phyloP scores from a whole-genome alignment of 2,329 filamentous ascomycete genomes.

The Ceratocystiopsis sp. region DNA sequence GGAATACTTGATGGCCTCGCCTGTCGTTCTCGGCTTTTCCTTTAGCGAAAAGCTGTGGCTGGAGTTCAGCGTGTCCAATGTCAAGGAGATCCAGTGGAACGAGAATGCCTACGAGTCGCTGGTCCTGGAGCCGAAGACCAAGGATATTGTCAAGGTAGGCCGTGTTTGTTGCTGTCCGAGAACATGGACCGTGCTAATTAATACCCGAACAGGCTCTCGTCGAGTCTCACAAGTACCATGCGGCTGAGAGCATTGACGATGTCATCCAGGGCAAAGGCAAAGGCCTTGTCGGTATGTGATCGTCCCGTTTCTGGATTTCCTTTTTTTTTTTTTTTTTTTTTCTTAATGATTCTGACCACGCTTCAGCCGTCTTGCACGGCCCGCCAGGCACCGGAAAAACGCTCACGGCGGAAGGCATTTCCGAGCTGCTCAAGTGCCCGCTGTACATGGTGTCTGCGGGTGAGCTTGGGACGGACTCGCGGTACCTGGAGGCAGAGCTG shows the following conservation, averaged over 20 bases:
- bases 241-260: constrained; percentile 67
- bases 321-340: neutral
- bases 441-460: constrained; percentile 37
- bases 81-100: constrained; percentile 74
- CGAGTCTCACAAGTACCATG: constrained; percentile 68
- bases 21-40: constrained; percentile 71
- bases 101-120: constrained; percentile 66
- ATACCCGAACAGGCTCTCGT: constrained; percentile 43
- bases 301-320: neutral
- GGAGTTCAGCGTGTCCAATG: constrained; percentile 64
- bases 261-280: constrained; percentile 73
- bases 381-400: constrained; percentile 31
- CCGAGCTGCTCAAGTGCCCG: constrained; percentile 27
- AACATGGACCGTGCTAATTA: too few relatives aligned
- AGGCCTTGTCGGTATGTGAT: constrained; percentile 49
- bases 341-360: neutral
- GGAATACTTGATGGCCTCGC: constrained; percentile 68
- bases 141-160: constrained; percentile 46
- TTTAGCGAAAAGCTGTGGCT: constrained; percentile 85
- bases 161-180: neutral
- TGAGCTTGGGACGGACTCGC: constrained; percentile 28
- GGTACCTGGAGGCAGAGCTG: constrained; percentile 28
- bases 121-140: constrained; percentile 47
- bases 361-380: constrained; percentile 58
- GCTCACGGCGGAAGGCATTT: constrained; percentile 22